Evolutionary conservation across 768 basidiomycete species (phyloP), one percentile per base, ranked within the genome.

Genomic region (Termitomyces sp.): DNA sequence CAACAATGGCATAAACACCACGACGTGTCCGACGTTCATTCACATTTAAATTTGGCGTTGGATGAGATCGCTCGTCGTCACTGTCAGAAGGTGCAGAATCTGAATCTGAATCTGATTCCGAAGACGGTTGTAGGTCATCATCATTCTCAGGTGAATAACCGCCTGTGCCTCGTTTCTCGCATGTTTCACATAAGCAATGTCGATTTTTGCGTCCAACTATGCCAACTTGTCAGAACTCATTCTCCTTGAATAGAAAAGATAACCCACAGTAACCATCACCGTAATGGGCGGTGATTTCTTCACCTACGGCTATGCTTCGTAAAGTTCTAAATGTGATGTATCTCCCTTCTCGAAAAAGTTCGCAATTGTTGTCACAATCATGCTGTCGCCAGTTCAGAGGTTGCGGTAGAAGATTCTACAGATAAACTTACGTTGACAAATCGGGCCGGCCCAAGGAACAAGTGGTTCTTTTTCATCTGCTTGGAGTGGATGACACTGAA

Each of bases 401-500:
- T 52, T 56, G 57, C 62, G 54, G 63, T 47, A 58, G 56, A 61
- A 61, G 62, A 61, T 54, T 62, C 61, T 42, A 74, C 57, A 60
- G 63, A 58, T 58, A 59, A 54, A 65, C 89, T 80, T 72, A 93
- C 92, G 69, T 94, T 94, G 60, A 94, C 92, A 75, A 94, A 94
- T 68, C 92, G 87, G 73, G 92, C 92, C 52, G 92, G 92, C 10
- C 92, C 92, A 69, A 94, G 76, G 76, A 94, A 93, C 67, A 94
- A 77, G 74, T 93, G 90, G 66, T 92, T 94, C 73, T 90, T 91
- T 78, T 93, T 93, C 82, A 91, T 87, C 70, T 90, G 89, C 66
- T 88, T 90, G 35, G 90, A 92, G 71, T 93, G 91, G 54, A 94
- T 92, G 66, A 94, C 92, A 70, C 90, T 92, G 69, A 94, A 94